Conservation (phyloP, 225 moss, liverwort and hornwort genomes). For the Marchantia paleacea region DNA sequence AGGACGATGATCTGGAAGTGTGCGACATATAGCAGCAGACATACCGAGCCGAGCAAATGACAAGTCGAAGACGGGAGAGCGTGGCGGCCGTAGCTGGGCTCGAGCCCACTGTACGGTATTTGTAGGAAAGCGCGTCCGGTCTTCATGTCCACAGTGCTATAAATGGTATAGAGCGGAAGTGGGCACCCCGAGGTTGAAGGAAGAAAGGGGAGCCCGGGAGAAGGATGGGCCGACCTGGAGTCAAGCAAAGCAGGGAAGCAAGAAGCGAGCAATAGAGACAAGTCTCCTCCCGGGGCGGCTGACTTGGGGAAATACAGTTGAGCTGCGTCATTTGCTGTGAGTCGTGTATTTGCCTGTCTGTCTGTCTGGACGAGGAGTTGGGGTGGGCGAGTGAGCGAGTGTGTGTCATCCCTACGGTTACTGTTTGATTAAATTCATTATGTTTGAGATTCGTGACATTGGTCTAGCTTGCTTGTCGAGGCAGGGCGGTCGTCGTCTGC, state of each 20-base stretch:
- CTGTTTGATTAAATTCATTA: background rate
- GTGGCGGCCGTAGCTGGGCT: background rate
- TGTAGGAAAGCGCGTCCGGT: constrained; percentile 11
- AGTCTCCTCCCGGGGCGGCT: constrained; percentile 1
- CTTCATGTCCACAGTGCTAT: background rate
- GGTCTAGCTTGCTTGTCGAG: constrained; percentile 1
- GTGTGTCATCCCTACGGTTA: background rate
- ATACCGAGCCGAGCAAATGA: background rate
- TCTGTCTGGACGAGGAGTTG: background rate
- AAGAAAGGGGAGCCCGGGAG: no score
- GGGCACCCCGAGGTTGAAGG: background rate
- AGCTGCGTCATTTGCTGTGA: background rate
- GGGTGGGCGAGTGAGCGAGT: background rate
- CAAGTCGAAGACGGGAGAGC: background rate
- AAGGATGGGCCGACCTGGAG: no score
- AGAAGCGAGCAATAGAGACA: background rate
- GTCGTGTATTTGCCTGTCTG: background rate
- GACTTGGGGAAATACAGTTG: background rate
- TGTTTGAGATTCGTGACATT: background rate
- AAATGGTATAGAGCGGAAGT: background rate
- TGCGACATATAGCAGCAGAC: no score
- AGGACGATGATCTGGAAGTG: no score
- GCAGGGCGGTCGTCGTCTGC: background rate
- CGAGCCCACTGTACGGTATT: background rate
- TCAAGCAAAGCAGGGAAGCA: no score